Evolutionary conservation across 179 eudicot genomes (phyloP), one percentile per base, ranked within the genome.

Genomic region (Silene noctiflora): DNA sequence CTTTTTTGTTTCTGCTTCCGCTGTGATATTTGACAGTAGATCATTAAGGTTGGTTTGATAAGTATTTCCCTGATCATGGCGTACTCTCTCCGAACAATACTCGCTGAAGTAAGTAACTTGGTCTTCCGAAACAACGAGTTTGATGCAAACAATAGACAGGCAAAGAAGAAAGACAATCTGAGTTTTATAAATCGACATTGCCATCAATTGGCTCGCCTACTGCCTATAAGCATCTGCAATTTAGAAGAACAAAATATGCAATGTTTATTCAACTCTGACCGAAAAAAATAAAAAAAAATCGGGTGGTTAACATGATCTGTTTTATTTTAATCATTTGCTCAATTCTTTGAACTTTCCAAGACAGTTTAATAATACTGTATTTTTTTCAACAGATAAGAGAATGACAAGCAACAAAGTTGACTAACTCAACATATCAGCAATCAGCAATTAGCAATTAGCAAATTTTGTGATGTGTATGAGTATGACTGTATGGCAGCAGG

Each of bases 11-110:
- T 22, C 19, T 0, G 75, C 44, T 46, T 69, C 66, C 17, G 78
- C 20, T 6, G 71, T 62, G 17, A 79, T 71, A 20, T 79, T 70
- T 4, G 78, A 69, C 16, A 75, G 77, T 24, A 80, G 72, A 21
- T 24, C 48, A 55, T 69, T 27, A 48, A 80, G 75, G 51, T 80
- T 80, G 6, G 19, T 70, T 42, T 75, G 66, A 24, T 75, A 75
- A 22, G 58, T n/a, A 16, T 67, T 80, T 59, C 64, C 55, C 10
- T 71, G 60, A 44, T 65, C 76, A 44, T 59, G 20, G 21, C 33
- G 39, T 33, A 13, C 22, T 22, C 21, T 25, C 0, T 51, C 61
- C 9, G 80, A 76, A 71, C 83, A 80, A 6, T 71, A 65, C 42
- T 76, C 27, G 3, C 69, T 67, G 64, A 80, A 0, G 42, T 65